Base-by-base conservation (phyloP, 768 basidiomycete genomes). In the Lactarius deliciosus region DNA sequence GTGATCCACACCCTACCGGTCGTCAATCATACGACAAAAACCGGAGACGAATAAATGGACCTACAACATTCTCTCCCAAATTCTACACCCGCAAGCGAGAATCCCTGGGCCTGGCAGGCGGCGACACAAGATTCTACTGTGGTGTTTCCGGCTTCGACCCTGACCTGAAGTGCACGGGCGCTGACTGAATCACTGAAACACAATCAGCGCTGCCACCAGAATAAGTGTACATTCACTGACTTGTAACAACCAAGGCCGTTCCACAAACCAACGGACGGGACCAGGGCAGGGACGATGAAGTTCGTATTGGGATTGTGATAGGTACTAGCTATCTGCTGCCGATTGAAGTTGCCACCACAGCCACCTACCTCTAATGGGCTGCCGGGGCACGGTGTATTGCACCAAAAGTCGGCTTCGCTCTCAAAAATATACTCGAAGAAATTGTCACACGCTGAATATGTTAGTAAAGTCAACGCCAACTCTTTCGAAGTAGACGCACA, bases 231-330 rank as follows among this genome's bases (percentile, higher is more conserved):
- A 7, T 2, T 5, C 32, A 72, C 81, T 68, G 69, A 88, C 89
- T 79, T 87, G 77, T 84, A 90, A 73, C 90, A 92, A 20, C 90
- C 90, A 41, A 90, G 81, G 0, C 84, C 86, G 5, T 78, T 73
- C 89, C 90, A 91, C 45, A 82, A 77, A 3, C 87, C 89, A 28
- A 88, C 82, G 47, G 74, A 81, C 4, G 81, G 77, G 0, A 83
- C 80, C 20, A 83, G 84, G 18, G 77, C 67, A 0, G 89, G 88
- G 15, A 81, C 38, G 32, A 57, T 38, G 18, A 74, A 0, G 83
- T 15, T 88, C 4, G 22, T 22, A 11, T 25, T 25, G 11, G n/a
- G 15, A 10, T 87, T 87, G 80, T 81, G 84, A 76, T 85, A 91
- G 5, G 90, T 74, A 70, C 85, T 85, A 20, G 56, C 30, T 9